Conservation (phyloP, 306 rosid species). For the Abrus pulchellus region DNA sequence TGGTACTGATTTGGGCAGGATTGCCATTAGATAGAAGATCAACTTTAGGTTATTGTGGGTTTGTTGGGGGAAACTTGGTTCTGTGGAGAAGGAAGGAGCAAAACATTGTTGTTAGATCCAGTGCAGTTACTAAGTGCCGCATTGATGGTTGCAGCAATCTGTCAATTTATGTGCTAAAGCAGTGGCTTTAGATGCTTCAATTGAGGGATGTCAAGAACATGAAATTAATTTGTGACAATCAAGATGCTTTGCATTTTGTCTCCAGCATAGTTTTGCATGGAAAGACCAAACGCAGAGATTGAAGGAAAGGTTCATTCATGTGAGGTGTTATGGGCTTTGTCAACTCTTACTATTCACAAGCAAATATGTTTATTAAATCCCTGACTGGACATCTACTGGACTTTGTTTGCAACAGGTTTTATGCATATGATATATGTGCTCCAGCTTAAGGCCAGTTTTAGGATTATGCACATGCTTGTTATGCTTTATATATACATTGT, state of each 20-base stretch:
- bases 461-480: not conserved
- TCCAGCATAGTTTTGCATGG: not conserved
- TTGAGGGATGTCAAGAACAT: not conserved
- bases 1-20: not conserved
- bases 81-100: not conserved
- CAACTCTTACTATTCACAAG: not conserved
- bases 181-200: not conserved
- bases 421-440: slow-evolving; percentile 5
- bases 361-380: not conserved
- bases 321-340: not conserved
- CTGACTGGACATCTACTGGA: not conserved
- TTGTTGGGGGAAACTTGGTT: not conserved
- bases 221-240: slow-evolving; percentile 9
- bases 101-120: not conserved
- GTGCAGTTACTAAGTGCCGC: not conserved
- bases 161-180: not conserved
- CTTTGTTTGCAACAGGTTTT: not conserved
- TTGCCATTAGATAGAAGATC: not conserved
- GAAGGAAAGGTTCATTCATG: not conserved
- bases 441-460: not conserved
- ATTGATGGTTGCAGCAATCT: not conserved
- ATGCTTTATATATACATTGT: not conserved
- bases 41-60: not conserved
- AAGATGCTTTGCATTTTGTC: not conserved
- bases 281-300: not conserved